These are phyloP conservation scores for Candida vaughaniae DNA, from an alignment of 805 yeast genomes.

Conservation along the genomic window DNA sequence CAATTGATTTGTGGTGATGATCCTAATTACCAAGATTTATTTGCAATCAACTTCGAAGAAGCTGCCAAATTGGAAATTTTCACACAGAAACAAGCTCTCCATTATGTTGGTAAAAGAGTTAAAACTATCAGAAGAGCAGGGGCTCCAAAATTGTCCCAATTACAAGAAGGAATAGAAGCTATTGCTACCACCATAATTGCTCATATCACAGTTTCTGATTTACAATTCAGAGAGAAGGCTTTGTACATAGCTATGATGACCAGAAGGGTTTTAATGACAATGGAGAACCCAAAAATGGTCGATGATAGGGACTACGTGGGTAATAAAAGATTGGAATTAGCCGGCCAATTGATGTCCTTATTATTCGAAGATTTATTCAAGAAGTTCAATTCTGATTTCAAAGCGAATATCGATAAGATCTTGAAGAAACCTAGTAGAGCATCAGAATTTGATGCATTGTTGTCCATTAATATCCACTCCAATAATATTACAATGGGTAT, in stretches of 20 bases:
- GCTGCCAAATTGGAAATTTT: slow-evolving; percentile 80
- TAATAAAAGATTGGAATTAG: slow-evolving; percentile 93
- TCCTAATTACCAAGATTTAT: slow-evolving; percentile 84
- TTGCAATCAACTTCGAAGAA: slow-evolving; percentile 92
- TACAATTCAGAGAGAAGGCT: slow-evolving; percentile 92
- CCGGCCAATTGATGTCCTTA: slow-evolving; percentile 94
- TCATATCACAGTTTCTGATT: slow-evolving; percentile 79
- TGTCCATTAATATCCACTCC: slow-evolving; percentile 87
- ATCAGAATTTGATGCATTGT: slow-evolving; percentile 89
- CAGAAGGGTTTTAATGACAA: slow-evolving; percentile 91
- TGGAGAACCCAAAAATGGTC: slow-evolving; percentile 91
- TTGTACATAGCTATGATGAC: slow-evolving; percentile 95
- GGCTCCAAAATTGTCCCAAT: slow-evolving; percentile 70
- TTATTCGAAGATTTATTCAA: slow-evolving; percentile 96
- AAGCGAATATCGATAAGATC: slow-evolving; percentile 90
- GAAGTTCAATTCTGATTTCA: slow-evolving; percentile 92
- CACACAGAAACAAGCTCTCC: slow-evolving; percentile 92
- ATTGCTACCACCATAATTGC: slow-evolving; percentile 95
- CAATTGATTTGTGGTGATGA: slow-evolving; percentile 92
- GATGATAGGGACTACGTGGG: slow-evolving; percentile 99
- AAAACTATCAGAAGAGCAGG: slow-evolving; percentile 88
- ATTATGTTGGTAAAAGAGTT: slow-evolving; percentile 86
- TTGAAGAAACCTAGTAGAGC: slow-evolving; percentile 93
- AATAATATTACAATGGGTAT: slow-evolving; percentile 91
- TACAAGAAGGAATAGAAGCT: slow-evolving; percentile 96